Conservation (phyloP, 1,139 yeast species). For the Suhomyces maxii region DNA sequence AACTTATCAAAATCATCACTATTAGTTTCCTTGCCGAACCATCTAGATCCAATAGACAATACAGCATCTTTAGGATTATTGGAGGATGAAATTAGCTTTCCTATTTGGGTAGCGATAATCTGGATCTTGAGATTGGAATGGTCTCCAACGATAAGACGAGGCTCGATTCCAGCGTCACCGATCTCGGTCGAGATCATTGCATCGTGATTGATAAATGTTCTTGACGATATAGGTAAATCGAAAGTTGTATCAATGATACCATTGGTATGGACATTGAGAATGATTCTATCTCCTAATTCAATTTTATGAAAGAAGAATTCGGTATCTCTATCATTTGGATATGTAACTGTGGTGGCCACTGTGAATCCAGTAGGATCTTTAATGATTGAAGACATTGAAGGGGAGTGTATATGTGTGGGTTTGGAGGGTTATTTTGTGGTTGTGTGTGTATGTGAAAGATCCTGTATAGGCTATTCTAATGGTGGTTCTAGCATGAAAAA, state of each 20-base stretch:
- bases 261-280: constrained; percentile 37
- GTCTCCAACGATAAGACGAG: constrained; percentile 41
- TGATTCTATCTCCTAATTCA: constrained; percentile 35
- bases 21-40: constrained; percentile 43
- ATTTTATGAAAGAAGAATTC: constrained; percentile 36
- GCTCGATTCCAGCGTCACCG: constrained; percentile 37
- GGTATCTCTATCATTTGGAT: constrained; percentile 18
- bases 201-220: constrained; percentile 22
- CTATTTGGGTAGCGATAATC: constrained; percentile 46
- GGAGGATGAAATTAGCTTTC: constrained; percentile 32
- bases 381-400: constrained; percentile 4
- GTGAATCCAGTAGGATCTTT: constrained; percentile 24
- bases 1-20: constrained; percentile 43
- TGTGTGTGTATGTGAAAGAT: no score
- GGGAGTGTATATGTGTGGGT: background rate
- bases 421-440: no score
- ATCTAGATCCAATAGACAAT: constrained; percentile 40
- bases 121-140: constrained; percentile 41
- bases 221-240: constrained; percentile 41
- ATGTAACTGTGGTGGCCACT: constrained; percentile 18
- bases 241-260: constrained; percentile 46
- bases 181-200: constrained; percentile 12
- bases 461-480: no score
- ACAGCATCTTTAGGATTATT: constrained; percentile 34
- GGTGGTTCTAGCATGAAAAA: background rate